phyloP scores from a whole-genome alignment of 2,329 filamentous ascomycete genomes.

The Pyrenochaeta sp. region DNA sequence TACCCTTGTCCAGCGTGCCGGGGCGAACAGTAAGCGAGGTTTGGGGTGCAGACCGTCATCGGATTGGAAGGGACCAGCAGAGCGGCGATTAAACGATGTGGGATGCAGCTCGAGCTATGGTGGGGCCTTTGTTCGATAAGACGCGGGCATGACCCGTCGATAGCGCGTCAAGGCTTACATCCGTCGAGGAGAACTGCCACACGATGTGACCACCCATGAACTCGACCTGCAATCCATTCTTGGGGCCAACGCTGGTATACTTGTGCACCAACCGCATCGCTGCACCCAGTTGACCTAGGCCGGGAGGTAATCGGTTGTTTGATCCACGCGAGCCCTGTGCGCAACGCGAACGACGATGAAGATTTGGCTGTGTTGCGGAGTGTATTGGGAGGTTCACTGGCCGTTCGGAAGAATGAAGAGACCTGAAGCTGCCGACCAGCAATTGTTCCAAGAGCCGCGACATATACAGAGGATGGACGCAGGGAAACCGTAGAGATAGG shows the following conservation, averaged over 20 bases:
- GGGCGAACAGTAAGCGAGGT: conserved; percentile 16
- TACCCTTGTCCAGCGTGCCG: conserved; percentile 14
- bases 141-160: conserved; percentile 7
- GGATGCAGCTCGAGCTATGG: conserved; percentile 32
- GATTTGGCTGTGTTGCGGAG: conserved; percentile 29
- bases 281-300: background rate
- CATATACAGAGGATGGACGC: conserved; percentile 9
- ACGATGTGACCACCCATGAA: background rate
- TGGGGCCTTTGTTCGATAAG: conserved; percentile 29
- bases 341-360: conserved; percentile 15
- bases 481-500: conserved; percentile 10
- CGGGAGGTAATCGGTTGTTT: background rate
- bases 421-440: conserved; percentile 19
- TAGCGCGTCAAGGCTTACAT: background rate
- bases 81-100: conserved; percentile 27
- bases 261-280: background rate
- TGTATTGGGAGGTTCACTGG: conserved; percentile 26
- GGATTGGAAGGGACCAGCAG: conserved; percentile 27
- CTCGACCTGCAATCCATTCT: background rate
- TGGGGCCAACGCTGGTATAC: background rate
- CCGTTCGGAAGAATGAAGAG: conserved; percentile 20
- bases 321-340: background rate
- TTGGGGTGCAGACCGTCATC: conserved; percentile 7
- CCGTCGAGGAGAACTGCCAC: background rate
- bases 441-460: conserved; percentile 19